Percentiles rank a stretch among this genome's conserved stretches.
Evolutionary conservation across 257 asterid genomes (phyloP).

Genomic region (Echites panduratus): DNA sequence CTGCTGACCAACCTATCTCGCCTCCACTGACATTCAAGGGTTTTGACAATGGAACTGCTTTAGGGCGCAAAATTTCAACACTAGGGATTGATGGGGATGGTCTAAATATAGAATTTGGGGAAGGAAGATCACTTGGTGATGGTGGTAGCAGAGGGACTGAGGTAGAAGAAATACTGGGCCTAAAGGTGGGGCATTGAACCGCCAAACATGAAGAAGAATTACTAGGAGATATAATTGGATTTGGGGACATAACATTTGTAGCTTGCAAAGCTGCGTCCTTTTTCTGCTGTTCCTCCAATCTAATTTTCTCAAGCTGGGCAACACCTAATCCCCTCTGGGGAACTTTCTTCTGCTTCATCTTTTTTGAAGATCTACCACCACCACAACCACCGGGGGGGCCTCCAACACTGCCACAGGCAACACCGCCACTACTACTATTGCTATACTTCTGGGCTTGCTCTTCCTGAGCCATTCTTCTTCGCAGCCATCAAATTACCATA

Average conservation of each 20-base stretch:
- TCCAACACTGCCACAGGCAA: conserved; percentile 12
- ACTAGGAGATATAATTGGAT: conserved; percentile 32
- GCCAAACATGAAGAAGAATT: conserved; percentile 23
- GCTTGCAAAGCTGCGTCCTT: conserved; percentile 39
- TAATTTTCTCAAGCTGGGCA: conserved; percentile 88
- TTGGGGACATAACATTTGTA: conserved; percentile 26
- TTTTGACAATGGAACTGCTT: conserved; percentile 28
- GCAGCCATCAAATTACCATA: conserved; percentile 42
- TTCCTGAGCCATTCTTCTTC: conserved; percentile 50
- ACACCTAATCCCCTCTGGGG: conserved; percentile 96
- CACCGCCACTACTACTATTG: conserved; percentile 28
- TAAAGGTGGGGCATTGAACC: conserved; percentile 27
- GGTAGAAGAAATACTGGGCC: conserved; percentile 32
- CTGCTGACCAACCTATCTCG: conserved; percentile 26
- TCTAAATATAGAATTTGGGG: conserved; percentile 33
- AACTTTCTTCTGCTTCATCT: conserved; percentile 63
- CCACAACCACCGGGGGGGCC: conserved; percentile 13
- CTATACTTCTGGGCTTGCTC: conserved; percentile 34
- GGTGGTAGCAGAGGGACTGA: conserved; percentile 24
- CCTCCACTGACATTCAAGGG: conserved; percentile 24
- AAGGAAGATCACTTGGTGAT: conserved; percentile 28
- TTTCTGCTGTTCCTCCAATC: conserved; percentile 64
- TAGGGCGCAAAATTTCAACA: conserved; percentile 30
- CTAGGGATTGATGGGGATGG: conserved; percentile 31
- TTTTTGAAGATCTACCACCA: conserved; percentile 33